phyloP scores from a whole-genome alignment of 2,329 filamentous ascomycete genomes.

The Sclerotinia trifoliorum region DNA sequence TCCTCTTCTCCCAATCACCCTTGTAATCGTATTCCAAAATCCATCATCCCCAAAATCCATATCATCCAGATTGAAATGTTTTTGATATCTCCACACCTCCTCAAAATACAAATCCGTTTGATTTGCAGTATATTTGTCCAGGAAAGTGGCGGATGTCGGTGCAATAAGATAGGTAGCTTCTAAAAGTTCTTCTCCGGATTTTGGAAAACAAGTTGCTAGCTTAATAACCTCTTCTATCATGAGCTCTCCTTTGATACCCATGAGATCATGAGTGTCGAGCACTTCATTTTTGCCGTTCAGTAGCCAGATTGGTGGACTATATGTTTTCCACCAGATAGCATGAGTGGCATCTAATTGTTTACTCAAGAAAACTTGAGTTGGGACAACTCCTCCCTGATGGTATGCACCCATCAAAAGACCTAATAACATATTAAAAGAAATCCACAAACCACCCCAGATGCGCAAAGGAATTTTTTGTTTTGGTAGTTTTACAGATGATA shows the following conservation, averaged over 20 bases:
- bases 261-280: conserved; percentile 69
- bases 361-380: conserved; percentile 72
- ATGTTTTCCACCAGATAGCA: conserved; percentile 80
- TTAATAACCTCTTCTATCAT: conserved; percentile 59
- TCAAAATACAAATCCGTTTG: conserved; percentile 56
- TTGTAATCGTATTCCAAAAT: conserved; percentile 65
- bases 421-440: conserved; percentile 66
- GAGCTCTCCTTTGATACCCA: conserved; percentile 63
- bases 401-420: conserved; percentile 77
- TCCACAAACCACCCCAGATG: conserved; percentile 62
- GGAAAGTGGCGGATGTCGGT: conserved; percentile 67
- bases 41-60: conserved; percentile 77
- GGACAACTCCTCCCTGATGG: conserved; percentile 76
- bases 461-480: conserved; percentile 50
- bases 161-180: conserved; percentile 70
- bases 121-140: conserved; percentile 58
- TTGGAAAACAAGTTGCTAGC: conserved; percentile 60
- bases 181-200: conserved; percentile 55
- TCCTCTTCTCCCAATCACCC: conserved; percentile 64
- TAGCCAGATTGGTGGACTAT: conserved; percentile 78
- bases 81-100: conserved; percentile 66
- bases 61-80: conserved; percentile 76
- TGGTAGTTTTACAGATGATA: conserved; percentile 70
- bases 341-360: conserved; percentile 64
- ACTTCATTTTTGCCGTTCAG: conserved; percentile 73